phyloP scores from a whole-genome alignment of 1,284 basidiomycete genomes.

The Irpex sp. region DNA sequence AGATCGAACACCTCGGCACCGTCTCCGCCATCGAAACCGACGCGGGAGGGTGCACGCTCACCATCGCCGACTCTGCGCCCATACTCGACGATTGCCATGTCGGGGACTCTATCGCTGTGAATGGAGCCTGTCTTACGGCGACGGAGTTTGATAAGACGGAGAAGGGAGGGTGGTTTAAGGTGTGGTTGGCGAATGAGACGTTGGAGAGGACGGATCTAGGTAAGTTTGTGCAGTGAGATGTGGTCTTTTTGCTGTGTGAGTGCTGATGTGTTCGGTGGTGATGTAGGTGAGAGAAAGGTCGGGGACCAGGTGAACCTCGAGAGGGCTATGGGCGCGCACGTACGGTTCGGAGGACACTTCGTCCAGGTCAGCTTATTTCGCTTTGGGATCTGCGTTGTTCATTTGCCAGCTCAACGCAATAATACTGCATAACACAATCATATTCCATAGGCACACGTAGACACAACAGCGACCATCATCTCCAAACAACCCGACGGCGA shows the following conservation, averaged over 20 bases:
- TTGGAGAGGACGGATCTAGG: slow-evolving; percentile 89
- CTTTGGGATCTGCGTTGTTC: not conserved
- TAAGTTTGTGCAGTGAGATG: slow-evolving; percentile 25
- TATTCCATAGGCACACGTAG: slow-evolving; percentile 79
- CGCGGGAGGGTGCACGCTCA: slow-evolving; percentile 78
- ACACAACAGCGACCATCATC: slow-evolving; percentile 79
- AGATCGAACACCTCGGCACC: slow-evolving; percentile 83
- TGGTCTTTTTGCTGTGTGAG: not conserved
- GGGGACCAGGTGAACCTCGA: slow-evolving; percentile 91
- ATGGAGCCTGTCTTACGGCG: slow-evolving; percentile 86
- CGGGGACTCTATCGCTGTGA: slow-evolving; percentile 91
- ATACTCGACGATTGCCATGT: slow-evolving; percentile 91
- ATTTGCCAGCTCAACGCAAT: slow-evolving; percentile 1
- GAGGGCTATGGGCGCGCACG: slow-evolving; percentile 90
- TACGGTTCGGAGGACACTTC: slow-evolving; percentile 95
- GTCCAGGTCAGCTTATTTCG: slow-evolving; percentile 66
- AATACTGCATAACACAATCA: not conserved
- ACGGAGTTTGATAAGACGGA: slow-evolving; percentile 70
- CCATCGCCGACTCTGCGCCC: slow-evolving; percentile 68
- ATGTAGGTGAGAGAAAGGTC: slow-evolving; percentile 68
- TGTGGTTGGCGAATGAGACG: slow-evolving; percentile 96
- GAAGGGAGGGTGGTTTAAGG: slow-evolving; percentile 80
- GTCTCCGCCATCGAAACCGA: slow-evolving; percentile 63
- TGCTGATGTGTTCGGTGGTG: not conserved
- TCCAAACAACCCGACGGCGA: slow-evolving; percentile 77